Evolutionary conservation across 805 yeast genomes (phyloP), one percentile per base, ranked within the genome.

Genomic region (Candida quercuum): DNA sequence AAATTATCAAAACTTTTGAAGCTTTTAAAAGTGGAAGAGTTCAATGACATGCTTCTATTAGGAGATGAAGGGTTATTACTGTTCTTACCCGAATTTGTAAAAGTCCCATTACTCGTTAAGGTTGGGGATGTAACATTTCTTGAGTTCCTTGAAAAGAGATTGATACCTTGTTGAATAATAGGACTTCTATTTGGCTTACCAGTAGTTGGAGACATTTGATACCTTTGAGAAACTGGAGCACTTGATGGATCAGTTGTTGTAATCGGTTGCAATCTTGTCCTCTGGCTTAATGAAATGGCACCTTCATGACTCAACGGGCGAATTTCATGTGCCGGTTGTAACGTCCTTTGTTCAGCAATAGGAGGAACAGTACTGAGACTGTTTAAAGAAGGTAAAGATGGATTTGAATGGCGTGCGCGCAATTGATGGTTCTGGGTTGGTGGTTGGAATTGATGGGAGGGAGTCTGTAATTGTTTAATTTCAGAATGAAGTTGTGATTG

Each of bases 91-190:
- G 40, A 19, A n/a, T n/a, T n/a, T 12, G 27, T 29, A 24, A 35
- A 42, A 4, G 32, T 19, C 3, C 33, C 30, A 13, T 38, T 18
- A 7, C 32, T 29, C 6, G 43, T 13, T 14, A 32, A 21, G 3
- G 42, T 38, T 9, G 59, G 57, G 3, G 55, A 49, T 8, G 57
- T 46, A 3, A 46, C 48, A 20, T 40, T 52, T 32, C 55, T 47
- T 3, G 51, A 28, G 20, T 38, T 45, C 33, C 60, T 59, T 22
- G 62, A 45, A n/a, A 64, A 40, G 19, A 65, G 56, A 30, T 56
- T 61, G 17, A 59, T 40, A 1, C 70, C 65, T 40, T 66, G 70
- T 14, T 66, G 59, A 26, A 65, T 41, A 12, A 58, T 58, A 1
- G 71, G 71, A 28, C 64, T 56, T 45, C 59, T 55, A 15, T 43